phyloP scores from a whole-genome alignment of 2,329 filamentous ascomycete genomes.

The Beauveria scarabaeidicola region DNA sequence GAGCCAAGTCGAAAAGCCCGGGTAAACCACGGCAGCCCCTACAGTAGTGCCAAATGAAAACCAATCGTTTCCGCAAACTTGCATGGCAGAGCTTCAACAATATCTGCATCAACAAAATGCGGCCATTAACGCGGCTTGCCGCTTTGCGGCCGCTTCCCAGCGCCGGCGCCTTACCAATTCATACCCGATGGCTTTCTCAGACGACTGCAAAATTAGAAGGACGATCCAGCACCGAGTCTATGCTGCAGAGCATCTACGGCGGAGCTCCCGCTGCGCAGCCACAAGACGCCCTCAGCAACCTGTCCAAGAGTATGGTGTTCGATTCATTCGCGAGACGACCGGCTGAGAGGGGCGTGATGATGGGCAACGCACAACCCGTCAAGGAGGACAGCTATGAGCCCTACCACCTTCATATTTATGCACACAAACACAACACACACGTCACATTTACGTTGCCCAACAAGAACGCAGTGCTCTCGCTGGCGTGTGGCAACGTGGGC shows the following conservation, averaged over 20 bases:
- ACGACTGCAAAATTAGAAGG: conserved; percentile 22
- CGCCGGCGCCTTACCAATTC: background rate
- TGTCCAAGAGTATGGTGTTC: conserved; percentile 32
- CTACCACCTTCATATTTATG: conserved; percentile 80
- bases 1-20: background rate
- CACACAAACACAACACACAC: conserved; percentile 91
- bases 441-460: conserved; percentile 82
- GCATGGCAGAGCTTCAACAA: background rate
- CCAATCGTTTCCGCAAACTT: background rate
- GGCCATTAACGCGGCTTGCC: background rate
- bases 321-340: conserved; percentile 26
- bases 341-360: conserved; percentile 26
- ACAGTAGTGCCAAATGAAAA: background rate
- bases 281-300: conserved; percentile 24
- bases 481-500: conserved; percentile 83
- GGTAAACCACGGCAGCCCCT: conserved; percentile 8
- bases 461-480: conserved; percentile 66
- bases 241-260: conserved; percentile 29
- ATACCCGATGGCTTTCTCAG: conserved; percentile 31
- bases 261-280: conserved; percentile 13
- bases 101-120: background rate
- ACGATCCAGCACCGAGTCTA: conserved; percentile 17
- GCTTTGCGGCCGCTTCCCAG: background rate
- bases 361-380: conserved; percentile 17
- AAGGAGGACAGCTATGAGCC: conserved; percentile 44